phyloP scores from a whole-genome alignment of 163 green algal genomes.

The Prototheca wickerhamii region DNA sequence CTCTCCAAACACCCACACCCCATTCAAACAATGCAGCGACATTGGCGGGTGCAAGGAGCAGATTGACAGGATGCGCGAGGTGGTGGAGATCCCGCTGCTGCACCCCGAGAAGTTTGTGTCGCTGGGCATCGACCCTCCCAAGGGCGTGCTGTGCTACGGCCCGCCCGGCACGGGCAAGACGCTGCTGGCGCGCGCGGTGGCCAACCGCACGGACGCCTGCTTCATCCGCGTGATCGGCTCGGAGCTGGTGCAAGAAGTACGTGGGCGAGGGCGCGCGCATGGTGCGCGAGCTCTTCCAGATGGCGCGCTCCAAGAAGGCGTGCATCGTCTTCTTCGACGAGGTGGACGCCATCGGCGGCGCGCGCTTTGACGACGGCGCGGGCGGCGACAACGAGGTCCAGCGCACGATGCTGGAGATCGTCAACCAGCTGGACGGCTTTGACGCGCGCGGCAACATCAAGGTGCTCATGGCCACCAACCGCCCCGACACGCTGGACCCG shows the following conservation, averaged over 20 bases:
- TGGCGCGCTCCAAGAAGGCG: constrained; percentile 97
- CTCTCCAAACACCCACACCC: not conserved
- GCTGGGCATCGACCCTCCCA: constrained; percentile 97
- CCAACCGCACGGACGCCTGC: constrained; percentile 98
- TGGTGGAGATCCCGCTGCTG: constrained; percentile 97
- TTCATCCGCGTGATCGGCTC: constrained; percentile 99
- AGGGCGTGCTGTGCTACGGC: constrained; percentile 94
- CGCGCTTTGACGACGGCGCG: constrained; percentile 91
- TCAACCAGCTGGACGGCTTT: constrained; percentile 99
- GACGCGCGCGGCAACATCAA: constrained; percentile 99
- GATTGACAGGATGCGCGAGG: constrained; percentile 87
- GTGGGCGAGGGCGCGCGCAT: constrained; percentile 96
- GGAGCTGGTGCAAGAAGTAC: constrained; percentile 97
- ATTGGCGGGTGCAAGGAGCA: constrained; percentile 94
- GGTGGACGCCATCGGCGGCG: constrained; percentile 86
- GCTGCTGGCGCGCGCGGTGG: constrained; percentile 92
- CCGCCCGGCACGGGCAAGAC: constrained; percentile 90
- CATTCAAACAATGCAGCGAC: constrained; percentile 53
- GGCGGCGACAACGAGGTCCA: constrained; percentile 97
- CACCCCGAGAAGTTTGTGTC: constrained; percentile 98
- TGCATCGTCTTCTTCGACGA: constrained; percentile 99
- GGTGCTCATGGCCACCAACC: constrained; percentile 92
- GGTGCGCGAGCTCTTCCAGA: constrained; percentile 84
- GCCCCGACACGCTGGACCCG: constrained; percentile 97
- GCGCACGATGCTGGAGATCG: constrained; percentile 99